A percentile compares a stretch with the other conserved stretches of the same genome.
These are phyloP conservation scores for Backusella mclennaniae DNA, from an alignment of 192 early-diverging fungal species.

Conservation along the genomic window DNA sequence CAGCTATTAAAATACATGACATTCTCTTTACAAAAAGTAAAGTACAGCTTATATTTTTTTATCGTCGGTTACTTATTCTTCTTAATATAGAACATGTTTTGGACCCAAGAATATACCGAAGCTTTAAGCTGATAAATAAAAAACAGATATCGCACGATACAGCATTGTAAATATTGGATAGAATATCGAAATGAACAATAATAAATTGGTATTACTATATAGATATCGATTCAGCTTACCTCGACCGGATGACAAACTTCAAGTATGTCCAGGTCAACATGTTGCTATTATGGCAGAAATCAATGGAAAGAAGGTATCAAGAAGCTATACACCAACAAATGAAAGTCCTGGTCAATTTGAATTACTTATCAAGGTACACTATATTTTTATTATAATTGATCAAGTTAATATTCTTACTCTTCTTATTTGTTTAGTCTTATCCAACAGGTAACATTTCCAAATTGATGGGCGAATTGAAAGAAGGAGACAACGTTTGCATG, in stretches of 20 bases:
- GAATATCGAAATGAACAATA: background rate
- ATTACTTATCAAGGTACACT: constrained; percentile 79
- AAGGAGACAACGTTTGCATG: constrained; percentile 73
- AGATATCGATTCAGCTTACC: constrained; percentile 88
- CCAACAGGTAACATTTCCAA: constrained; percentile 81
- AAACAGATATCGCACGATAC: constrained; percentile 77
- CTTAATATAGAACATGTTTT: constrained; percentile 46
- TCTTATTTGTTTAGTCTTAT: constrained; percentile 56
- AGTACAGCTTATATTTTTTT: background rate
- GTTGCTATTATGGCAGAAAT: constrained; percentile 84
- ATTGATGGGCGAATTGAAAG: constrained; percentile 59
- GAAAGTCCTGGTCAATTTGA: constrained; percentile 88
- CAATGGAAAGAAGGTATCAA: constrained; percentile 76
- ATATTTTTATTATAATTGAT: background rate
- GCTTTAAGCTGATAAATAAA: constrained; percentile 79
- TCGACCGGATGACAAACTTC: constrained; percentile 58
- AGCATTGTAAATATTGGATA: constrained; percentile 58
- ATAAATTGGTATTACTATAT: background rate
- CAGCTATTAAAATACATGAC: background rate
- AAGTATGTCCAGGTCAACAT: constrained; percentile 91
- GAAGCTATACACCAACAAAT: constrained; percentile 90
- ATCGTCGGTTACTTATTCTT: background rate
- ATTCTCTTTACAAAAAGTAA: background rate
- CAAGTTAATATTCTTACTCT: background rate
- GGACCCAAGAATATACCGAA: constrained; percentile 67